These are phyloP conservation scores for Steccherinum ochraceum DNA, from an alignment of 768 basidiomycete genomes.

Conservation along the genomic window DNA sequence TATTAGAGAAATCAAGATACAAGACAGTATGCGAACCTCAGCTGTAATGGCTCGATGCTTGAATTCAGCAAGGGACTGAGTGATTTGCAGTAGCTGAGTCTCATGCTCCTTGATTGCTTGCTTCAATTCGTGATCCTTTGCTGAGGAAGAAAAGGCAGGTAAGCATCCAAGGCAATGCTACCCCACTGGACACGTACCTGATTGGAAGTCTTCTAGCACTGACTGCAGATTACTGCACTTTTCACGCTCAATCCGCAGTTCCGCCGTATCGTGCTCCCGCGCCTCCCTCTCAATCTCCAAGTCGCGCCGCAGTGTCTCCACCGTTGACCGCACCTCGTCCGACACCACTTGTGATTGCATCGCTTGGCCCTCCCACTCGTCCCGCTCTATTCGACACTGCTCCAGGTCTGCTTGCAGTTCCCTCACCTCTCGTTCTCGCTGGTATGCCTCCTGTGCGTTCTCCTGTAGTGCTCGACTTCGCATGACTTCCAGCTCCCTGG, in stretches of 20 bases:
- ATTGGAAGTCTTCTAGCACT: constrained; percentile 93
- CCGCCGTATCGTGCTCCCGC: constrained; percentile 45
- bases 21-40: constrained; percentile 47
- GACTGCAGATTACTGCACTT: constrained; percentile 81
- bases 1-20: constrained; percentile 1
- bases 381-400: constrained; percentile 74
- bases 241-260: constrained; percentile 64
- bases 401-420: constrained; percentile 87
- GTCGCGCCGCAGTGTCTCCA: constrained; percentile 54
- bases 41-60: constrained; percentile 84
- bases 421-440: constrained; percentile 74
- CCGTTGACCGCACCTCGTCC: constrained; percentile 61
- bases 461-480: constrained; percentile 61
- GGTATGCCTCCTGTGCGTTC: constrained; percentile 58
- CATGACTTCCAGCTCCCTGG: constrained; percentile 62
- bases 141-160: no score
- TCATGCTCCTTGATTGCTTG: constrained; percentile 83
- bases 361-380: constrained; percentile 60
- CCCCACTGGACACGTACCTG: constrained; percentile 58
- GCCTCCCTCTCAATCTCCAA: constrained; percentile 60
- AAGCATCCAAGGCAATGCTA: no score
- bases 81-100: constrained; percentile 59
- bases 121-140: constrained; percentile 85
- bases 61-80: constrained; percentile 80
- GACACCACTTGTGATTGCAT: constrained; percentile 61